Percentiles rank a stretch among this genome's conserved stretches.
Conservation (phyloP, 2,329 filamentous ascomycete genomes). For the Curvularia eragrostidis region DNA sequence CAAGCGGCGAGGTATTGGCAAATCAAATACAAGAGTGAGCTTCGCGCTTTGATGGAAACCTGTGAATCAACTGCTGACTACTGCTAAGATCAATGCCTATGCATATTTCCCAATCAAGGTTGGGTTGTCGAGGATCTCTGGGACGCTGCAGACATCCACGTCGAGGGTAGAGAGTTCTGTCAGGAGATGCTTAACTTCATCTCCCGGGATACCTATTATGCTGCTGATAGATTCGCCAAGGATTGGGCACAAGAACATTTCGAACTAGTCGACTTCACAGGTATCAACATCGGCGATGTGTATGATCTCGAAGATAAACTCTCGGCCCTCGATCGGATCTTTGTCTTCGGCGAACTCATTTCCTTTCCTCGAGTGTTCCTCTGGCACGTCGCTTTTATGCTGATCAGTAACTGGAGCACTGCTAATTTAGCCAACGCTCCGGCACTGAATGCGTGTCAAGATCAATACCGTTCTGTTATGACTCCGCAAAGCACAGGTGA, state of each 20-base stretch:
- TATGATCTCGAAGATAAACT: conserved; percentile 29
- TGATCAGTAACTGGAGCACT: conserved; percentile 30
- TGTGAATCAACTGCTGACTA: background rate
- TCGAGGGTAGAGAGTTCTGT: conserved; percentile 39
- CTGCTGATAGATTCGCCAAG: conserved; percentile 27
- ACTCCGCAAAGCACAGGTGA: background rate
- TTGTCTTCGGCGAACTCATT: conserved; percentile 32
- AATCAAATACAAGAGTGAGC: conserved; percentile 27
- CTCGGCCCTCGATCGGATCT: conserved; percentile 39
- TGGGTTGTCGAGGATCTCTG: conserved; percentile 45
- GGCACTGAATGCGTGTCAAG: background rate
- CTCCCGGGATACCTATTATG: conserved; percentile 29
- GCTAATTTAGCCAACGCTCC: conserved; percentile 6
- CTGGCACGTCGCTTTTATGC: conserved; percentile 36
- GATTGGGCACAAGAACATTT: conserved; percentile 32
- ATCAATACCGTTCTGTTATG: background rate
- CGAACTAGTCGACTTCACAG: conserved; percentile 29
- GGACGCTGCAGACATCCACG: conserved; percentile 44
- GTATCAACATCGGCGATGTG: conserved; percentile 20
- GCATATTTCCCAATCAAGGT: conserved; percentile 35
- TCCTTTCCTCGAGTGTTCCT: conserved; percentile 39
- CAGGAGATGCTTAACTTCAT: conserved; percentile 40
- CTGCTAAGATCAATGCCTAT: conserved; percentile 24
- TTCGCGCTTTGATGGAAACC: background rate
- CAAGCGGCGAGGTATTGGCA: conserved; percentile 32